Percentiles rank a stretch among this genome's conserved stretches.
phyloP scores from a whole-genome alignment of 257 asterid genomes.

The Primulina eburnea region DNA sequence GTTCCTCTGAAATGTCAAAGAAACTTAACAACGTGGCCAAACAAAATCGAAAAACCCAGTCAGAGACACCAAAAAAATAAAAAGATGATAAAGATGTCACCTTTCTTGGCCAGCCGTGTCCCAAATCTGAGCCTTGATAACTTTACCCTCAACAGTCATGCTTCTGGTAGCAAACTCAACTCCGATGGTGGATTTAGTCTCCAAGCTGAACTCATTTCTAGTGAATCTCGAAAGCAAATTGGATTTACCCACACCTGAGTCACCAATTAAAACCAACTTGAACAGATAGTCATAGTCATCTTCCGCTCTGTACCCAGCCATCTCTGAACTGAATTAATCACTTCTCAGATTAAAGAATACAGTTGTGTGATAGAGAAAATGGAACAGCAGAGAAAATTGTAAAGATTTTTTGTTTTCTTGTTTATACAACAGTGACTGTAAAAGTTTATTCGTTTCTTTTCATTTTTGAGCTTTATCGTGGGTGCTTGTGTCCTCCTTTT shows the following conservation, averaged over 20 bases:
- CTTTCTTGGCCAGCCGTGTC: constrained; percentile 94
- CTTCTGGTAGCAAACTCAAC: constrained; percentile 90
- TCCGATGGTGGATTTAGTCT: constrained; percentile 82
- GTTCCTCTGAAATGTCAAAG: constrained; percentile 3
- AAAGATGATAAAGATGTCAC: constrained; percentile 27
- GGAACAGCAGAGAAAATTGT: neutral
- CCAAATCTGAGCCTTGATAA: constrained; percentile 95
- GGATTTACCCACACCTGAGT: constrained; percentile 85
- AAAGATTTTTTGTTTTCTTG: constrained; percentile 18
- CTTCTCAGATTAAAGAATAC: neutral
- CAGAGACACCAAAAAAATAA: no score
- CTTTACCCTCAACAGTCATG: constrained; percentile 71
- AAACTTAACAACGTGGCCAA: constrained; percentile 17
- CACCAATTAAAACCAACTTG: constrained; percentile 80
- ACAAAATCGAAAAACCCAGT: constrained; percentile 21
- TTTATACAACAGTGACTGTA: constrained; percentile 23
- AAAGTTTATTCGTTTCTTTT: constrained; percentile 18
- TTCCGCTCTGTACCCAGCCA: constrained; percentile 82
- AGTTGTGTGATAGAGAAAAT: constrained; percentile 9
- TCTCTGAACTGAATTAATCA: constrained; percentile 25
- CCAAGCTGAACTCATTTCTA: constrained; percentile 83
- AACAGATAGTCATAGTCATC: constrained; percentile 88
- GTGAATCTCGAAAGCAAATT: constrained; percentile 86
- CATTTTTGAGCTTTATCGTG: neutral
- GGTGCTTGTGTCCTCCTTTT: constrained; percentile 1